phyloP scores from a whole-genome alignment of 495 filamentous ascomycete genomes.

The Penicillium soppii region DNA sequence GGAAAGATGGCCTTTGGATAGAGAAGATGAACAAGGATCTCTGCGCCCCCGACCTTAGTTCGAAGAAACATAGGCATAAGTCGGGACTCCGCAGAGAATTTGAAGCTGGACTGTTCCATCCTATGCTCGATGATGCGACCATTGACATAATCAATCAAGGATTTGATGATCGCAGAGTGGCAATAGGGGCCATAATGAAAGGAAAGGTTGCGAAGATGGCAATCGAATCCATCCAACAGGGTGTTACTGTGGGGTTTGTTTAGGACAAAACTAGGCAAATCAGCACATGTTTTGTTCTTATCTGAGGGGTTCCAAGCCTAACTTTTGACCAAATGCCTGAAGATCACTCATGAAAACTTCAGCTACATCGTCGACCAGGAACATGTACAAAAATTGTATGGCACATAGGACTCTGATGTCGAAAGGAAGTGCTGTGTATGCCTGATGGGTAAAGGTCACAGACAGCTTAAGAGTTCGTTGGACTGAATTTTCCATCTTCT shows the following conservation, averaged over 20 bases:
- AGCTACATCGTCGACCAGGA: not conserved
- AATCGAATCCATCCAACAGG: not conserved
- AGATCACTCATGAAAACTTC: not conserved
- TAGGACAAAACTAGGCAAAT: not conserved
- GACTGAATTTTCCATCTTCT: not conserved
- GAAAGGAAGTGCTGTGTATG: not conserved
- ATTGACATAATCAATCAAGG: not conserved
- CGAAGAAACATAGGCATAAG: not conserved
- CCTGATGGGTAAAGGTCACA: not conserved
- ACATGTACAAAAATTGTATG: not conserved
- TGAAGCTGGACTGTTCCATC: not conserved
- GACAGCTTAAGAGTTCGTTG: not conserved
- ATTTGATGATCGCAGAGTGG: not conserved
- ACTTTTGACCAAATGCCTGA: not conserved
- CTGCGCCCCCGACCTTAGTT: not conserved
- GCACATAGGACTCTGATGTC: not conserved
- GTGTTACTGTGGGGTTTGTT: not conserved
- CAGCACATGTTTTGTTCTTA: not conserved
- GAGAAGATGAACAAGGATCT: not conserved
- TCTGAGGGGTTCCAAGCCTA: not conserved
- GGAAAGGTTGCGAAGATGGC: not conserved
- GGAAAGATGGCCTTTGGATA: not conserved
- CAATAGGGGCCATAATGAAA: not conserved
- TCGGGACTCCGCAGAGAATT: not conserved
- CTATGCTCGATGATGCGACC: not conserved